Conservation (phyloP, 805 yeast species). For the Yamadazyma scolyti region DNA sequence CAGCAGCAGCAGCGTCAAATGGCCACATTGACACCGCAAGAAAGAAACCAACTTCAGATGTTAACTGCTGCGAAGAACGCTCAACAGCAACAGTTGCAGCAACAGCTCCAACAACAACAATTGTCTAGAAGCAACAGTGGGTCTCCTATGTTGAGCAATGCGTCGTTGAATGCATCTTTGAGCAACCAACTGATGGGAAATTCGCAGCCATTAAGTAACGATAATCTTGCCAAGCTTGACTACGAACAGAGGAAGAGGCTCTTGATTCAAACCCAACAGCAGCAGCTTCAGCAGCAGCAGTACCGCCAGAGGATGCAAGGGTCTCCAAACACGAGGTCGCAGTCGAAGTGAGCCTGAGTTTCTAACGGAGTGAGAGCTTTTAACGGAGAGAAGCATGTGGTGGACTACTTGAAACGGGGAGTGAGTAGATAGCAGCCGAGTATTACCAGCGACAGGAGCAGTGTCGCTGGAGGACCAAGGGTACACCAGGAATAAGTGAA, state of each 20-base stretch:
- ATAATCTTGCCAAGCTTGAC: constrained; percentile 25
- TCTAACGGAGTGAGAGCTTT: too few relatives aligned
- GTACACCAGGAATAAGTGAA: too few relatives aligned
- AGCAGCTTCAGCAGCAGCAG: constrained; percentile 15
- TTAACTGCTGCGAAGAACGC: constrained; percentile 33
- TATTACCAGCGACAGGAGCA: too few relatives aligned
- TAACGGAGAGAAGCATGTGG: too few relatives aligned
- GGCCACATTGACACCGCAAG: constrained; percentile 42
- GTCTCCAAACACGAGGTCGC: too few relatives aligned
- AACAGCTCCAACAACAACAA: constrained; percentile 10
- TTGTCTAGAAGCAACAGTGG: constrained; percentile 12
- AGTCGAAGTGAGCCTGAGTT: too few relatives aligned
- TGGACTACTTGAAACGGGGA: too few relatives aligned
- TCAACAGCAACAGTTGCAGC: constrained; percentile 22
- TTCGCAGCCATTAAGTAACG: constrained; percentile 17
- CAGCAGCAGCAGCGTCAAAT: constrained; percentile 17
- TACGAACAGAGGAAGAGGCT: constrained; percentile 36
- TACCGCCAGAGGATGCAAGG: constrained; percentile 3
- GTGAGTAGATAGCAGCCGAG: too few relatives aligned
- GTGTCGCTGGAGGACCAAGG: too few relatives aligned
- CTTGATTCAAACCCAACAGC: constrained; percentile 30
- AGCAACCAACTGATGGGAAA: too few relatives aligned
- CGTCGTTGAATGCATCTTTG: too few relatives aligned
- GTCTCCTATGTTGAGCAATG: constrained; percentile 8
- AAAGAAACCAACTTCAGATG: constrained; percentile 38